phyloP scores from a whole-genome alignment of 495 filamentous ascomycete species.

The Lepraria neglecta region DNA sequence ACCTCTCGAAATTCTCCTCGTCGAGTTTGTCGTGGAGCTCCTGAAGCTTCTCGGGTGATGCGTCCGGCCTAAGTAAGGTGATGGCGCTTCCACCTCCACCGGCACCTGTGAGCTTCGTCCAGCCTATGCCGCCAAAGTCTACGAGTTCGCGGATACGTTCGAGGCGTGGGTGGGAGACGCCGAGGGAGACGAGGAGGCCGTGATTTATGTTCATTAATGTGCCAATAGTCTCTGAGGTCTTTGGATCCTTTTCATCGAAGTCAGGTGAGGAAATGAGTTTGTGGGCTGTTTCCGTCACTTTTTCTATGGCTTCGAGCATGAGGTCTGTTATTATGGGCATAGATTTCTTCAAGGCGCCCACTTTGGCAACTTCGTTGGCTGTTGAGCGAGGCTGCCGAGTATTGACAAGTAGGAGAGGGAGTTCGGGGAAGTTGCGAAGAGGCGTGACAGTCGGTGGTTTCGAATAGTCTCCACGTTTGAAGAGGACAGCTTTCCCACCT shows the following conservation, averaged over 20 bases:
- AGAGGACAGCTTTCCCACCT: constrained; percentile 86
- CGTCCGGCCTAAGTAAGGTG: constrained; percentile 69
- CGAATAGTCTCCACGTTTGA: constrained; percentile 69
- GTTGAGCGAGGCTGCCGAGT: constrained; percentile 80
- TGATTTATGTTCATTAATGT: constrained; percentile 90
- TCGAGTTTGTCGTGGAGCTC: constrained; percentile 61
- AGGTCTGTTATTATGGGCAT: constrained; percentile 67
- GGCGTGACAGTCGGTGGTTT: constrained; percentile 72
- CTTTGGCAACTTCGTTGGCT: constrained; percentile 76
- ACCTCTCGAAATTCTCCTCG: constrained; percentile 71
- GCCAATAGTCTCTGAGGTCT: constrained; percentile 62
- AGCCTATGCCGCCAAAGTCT: constrained; percentile 82
- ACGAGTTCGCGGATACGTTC: constrained; percentile 90
- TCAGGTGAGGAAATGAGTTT: constrained; percentile 58
- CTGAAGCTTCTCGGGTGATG: constrained; percentile 44
- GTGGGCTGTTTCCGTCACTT: constrained; percentile 68
- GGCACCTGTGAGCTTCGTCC: constrained; percentile 94
- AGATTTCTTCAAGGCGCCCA: constrained; percentile 58
- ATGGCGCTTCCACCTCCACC: constrained; percentile 95
- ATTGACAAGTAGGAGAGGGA: constrained; percentile 84
- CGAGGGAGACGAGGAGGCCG: constrained; percentile 76
- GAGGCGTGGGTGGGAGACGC: constrained; percentile 87
- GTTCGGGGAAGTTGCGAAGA: constrained; percentile 77
- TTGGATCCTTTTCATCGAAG: constrained; percentile 53
- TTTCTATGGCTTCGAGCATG: constrained; percentile 77